These are phyloP conservation scores for Hirschfeldia incana DNA, from an alignment of 345 rosid species.

Conservation along the genomic window DNA sequence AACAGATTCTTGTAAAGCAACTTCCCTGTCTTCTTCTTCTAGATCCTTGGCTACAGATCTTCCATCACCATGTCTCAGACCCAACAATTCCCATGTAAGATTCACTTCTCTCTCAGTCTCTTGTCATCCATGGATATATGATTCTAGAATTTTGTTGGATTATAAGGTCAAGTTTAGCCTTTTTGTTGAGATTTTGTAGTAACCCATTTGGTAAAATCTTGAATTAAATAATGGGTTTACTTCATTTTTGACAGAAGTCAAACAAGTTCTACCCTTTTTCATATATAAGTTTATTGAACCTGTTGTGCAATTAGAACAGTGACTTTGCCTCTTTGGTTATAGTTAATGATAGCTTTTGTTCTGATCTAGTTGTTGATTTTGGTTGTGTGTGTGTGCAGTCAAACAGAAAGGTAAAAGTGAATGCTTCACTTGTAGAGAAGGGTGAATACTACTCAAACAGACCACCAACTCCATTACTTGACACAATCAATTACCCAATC, in stretches of 20 bases:
- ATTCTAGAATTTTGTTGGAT: not conserved
- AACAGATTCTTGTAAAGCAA: constrained; percentile 47
- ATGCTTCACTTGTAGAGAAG: constrained; percentile 76
- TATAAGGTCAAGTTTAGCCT: not conserved
- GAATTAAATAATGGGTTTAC: constrained; percentile 40
- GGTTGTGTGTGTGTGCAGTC: constrained; percentile 43
- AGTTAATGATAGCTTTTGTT: constrained; percentile 5
- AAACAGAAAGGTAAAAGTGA: constrained; percentile 55
- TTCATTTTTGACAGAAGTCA: constrained; percentile 11
- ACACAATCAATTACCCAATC: constrained; percentile 89
- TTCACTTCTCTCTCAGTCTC: constrained; percentile 14
- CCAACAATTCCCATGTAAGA: constrained; percentile 40
- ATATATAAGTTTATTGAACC: not conserved
- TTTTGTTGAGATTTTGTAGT: constrained; percentile 4
- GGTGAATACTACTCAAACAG: constrained; percentile 71
- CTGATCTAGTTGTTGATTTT: constrained; percentile 25
- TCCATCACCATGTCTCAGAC: constrained; percentile 41
- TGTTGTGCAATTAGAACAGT: constrained; percentile 12
- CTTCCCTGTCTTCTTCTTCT: constrained; percentile 43
- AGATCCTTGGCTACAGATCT: constrained; percentile 53
- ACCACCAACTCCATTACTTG: constrained; percentile 90
- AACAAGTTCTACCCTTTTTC: constrained; percentile 13
- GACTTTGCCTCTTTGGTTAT: not conserved
- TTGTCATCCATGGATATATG: not conserved
- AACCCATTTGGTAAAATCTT: not conserved